A percentile compares a stretch with the other conserved stretches of the same genome.
These are phyloP conservation scores for Aspergillus sp. DNA, from an alignment of 2,329 filamentous ascomycete species.

Conservation along the genomic window DNA sequence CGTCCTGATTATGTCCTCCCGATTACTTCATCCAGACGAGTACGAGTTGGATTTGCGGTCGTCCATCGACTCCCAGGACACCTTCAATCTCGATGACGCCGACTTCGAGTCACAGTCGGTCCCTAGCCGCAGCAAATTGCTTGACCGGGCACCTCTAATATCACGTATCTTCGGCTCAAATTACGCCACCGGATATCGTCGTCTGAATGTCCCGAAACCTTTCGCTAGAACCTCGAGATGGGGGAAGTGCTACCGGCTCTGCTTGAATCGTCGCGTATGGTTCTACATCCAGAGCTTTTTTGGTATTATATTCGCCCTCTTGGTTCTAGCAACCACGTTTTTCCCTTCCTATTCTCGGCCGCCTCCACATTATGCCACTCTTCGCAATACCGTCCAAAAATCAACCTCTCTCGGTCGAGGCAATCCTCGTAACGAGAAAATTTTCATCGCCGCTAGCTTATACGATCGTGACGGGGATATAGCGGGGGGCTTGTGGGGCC, in stretches of 20 bases:
- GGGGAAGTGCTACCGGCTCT: constrained; percentile 28
- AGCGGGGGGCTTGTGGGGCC: constrained; percentile 64
- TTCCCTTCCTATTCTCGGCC: constrained; percentile 57
- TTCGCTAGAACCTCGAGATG: constrained; percentile 23
- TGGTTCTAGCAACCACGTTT: constrained; percentile 48
- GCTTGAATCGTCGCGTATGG: constrained; percentile 31
- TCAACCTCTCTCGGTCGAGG: constrained; percentile 43
- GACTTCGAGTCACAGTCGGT: constrained; percentile 42
- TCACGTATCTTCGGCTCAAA: constrained; percentile 29
- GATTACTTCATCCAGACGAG: constrained; percentile 41
- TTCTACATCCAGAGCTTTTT: constrained; percentile 28
- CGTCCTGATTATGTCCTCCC: constrained; percentile 33
- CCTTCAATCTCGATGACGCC: constrained; percentile 43
- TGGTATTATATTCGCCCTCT: constrained; percentile 16
- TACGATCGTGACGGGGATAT: constrained; percentile 64
- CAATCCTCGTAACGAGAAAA: constrained; percentile 60
- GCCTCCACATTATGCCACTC: constrained; percentile 52
- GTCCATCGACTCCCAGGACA: constrained; percentile 40
- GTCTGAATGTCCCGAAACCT: constrained; percentile 27
- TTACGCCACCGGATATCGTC: constrained; percentile 30
- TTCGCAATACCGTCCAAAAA: constrained; percentile 30
- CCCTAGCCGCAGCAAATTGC: constrained; percentile 25
- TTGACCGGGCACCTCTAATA: constrained; percentile 24
- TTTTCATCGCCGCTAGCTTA: constrained; percentile 73
- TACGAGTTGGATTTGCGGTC: constrained; percentile 42